These are phyloP conservation scores for Pseudofabraea citricarpa DNA, from an alignment of 2,329 filamentous ascomycete genomes.

Conservation along the genomic window DNA sequence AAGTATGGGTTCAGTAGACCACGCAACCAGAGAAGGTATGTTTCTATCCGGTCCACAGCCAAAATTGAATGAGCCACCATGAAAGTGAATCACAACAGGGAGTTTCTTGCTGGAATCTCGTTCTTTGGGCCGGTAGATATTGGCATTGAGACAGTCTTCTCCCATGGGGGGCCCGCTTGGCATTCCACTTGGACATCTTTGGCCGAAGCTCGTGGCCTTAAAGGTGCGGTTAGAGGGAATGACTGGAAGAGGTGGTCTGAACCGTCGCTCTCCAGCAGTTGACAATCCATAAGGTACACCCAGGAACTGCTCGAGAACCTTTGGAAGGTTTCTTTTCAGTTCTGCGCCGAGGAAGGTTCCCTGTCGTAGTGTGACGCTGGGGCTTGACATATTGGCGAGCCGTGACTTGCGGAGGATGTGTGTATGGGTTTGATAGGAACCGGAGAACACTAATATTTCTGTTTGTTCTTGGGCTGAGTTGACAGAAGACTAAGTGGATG, in stretches of 20 bases:
- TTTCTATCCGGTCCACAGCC: slow-evolving; percentile 49
- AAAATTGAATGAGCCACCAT: slow-evolving; percentile 59
- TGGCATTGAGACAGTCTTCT: slow-evolving; percentile 50
- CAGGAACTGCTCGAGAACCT: slow-evolving; percentile 35
- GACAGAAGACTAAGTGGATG: too few species aligned
- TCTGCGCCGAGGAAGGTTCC: slow-evolving; percentile 21
- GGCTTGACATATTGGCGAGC: slow-evolving; percentile 3
- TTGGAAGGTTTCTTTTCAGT: slow-evolving; percentile 12
- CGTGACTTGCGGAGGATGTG: neutral
- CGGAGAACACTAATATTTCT: too few species aligned
- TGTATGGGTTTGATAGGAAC: too few species aligned
- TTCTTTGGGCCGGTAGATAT: slow-evolving; percentile 37
- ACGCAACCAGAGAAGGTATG: slow-evolving; percentile 55
- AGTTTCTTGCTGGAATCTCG: slow-evolving; percentile 24
- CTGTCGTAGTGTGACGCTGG: slow-evolving; percentile 18
- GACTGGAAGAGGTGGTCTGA: slow-evolving; percentile 29
- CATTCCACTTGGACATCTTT: slow-evolving; percentile 19
- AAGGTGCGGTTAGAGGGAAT: slow-evolving; percentile 20
- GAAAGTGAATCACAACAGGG: slow-evolving; percentile 55
- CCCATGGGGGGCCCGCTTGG: slow-evolving; percentile 13
- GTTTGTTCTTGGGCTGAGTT: too few species aligned
- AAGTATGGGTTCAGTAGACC: slow-evolving; percentile 44
- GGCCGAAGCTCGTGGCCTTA: slow-evolving; percentile 31
- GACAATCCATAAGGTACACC: slow-evolving; percentile 45
- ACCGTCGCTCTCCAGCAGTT: slow-evolving; percentile 41